Percentiles rank a stretch among this genome's conserved stretches.
These are phyloP conservation scores for Cephaloascus albidus DNA, from an alignment of 805 yeast species.

Conservation along the genomic window DNA sequence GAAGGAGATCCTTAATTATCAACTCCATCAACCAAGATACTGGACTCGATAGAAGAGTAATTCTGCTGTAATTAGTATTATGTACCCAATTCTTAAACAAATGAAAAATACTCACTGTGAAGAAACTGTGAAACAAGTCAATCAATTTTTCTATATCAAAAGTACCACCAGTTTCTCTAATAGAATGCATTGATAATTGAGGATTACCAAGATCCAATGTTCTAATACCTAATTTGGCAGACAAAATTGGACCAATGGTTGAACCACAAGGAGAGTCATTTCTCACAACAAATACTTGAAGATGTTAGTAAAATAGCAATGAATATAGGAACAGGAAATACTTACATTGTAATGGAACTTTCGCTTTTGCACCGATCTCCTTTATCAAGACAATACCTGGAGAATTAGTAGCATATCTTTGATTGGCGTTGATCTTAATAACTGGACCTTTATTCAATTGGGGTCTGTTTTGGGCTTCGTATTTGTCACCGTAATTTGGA, in stretches of 20 bases:
- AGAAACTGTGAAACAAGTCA: constrained; percentile 54
- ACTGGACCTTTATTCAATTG: constrained; percentile 85
- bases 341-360: constrained; percentile 69
- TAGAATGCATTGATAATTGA: constrained; percentile 87
- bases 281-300: constrained; percentile 69
- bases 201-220: constrained; percentile 90
- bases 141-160: constrained; percentile 60
- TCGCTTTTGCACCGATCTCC: constrained; percentile 53
- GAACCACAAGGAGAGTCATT: constrained; percentile 95
- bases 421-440: constrained; percentile 88
- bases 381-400: constrained; percentile 78
- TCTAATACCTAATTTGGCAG: constrained; percentile 79
- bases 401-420: constrained; percentile 89
- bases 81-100: too few relatives aligned
- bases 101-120: constrained; percentile 12
- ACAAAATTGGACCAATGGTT: constrained; percentile 90
- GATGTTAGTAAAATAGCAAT: background rate
- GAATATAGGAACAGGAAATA: background rate
- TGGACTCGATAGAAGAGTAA: constrained; percentile 28
- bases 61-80: too few relatives aligned
- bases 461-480: constrained; percentile 77
- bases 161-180: constrained; percentile 85
- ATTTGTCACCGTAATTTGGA: constrained; percentile 74
- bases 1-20: background rate
- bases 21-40: constrained; percentile 24